These are phyloP conservation scores for Xylaria scruposa DNA, from an alignment of 495 filamentous ascomycete species.

Conservation along the genomic window DNA sequence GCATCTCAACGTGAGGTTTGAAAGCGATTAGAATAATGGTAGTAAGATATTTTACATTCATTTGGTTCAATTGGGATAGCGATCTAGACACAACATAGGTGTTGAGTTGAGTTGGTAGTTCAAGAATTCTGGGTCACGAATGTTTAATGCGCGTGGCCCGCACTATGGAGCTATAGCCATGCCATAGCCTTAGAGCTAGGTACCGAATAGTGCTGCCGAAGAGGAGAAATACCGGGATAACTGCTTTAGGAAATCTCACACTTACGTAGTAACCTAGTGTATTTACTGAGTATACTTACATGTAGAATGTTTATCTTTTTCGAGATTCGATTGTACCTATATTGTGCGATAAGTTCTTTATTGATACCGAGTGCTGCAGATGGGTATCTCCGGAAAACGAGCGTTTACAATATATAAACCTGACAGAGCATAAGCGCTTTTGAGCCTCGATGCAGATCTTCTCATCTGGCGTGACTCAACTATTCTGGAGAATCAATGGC, in stretches of 20 bases:
- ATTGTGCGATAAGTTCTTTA: background rate
- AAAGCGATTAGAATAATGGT: background rate
- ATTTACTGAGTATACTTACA: too few relatives aligned
- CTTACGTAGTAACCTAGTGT: too few relatives aligned
- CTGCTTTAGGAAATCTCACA: background rate
- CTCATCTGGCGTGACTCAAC: background rate
- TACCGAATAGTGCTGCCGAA: constrained; percentile 2
- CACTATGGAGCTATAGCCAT: background rate
- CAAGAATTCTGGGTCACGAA: background rate
- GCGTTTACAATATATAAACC: background rate
- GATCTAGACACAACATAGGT: background rate
- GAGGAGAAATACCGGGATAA: background rate
- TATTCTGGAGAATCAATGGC: background rate
- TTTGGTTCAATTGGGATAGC: background rate
- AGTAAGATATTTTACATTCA: background rate
- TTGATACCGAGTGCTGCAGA: too few relatives aligned
- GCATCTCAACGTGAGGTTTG: background rate
- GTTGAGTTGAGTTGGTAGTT: background rate
- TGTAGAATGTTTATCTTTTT: background rate
- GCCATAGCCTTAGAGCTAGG: background rate
- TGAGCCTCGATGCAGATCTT: background rate
- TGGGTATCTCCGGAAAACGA: background rate
- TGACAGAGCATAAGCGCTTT: background rate
- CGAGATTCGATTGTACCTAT: background rate
- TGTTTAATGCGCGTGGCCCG: background rate